phyloP scores from a whole-genome alignment of 139 green algal species.

The Pleodorina starrii region DNA sequence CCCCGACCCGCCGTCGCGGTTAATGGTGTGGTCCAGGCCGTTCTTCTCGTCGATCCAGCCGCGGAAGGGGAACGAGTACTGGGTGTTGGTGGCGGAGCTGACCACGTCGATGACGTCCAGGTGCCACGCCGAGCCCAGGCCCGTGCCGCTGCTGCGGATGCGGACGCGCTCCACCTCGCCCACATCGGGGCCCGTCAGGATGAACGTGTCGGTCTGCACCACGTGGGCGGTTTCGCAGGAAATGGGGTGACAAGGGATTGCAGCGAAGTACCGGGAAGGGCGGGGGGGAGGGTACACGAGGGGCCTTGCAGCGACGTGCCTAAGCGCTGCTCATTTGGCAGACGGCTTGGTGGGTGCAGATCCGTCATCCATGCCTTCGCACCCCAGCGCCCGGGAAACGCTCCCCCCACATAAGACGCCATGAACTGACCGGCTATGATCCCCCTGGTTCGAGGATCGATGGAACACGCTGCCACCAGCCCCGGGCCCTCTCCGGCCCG shows the following conservation, averaged over 20 bases:
- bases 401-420: no score
- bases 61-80: conserved; percentile 55
- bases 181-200: conserved; percentile 51
- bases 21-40: conserved; percentile 63
- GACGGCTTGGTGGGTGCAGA: no score
- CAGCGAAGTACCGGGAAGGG: background rate
- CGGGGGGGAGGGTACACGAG: no score
- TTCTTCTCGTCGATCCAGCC: conserved; percentile 63
- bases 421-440: no score
- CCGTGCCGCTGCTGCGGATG: conserved; percentile 48
- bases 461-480: no score
- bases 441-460: no score
- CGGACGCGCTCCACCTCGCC: conserved; percentile 60
- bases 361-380: no score
- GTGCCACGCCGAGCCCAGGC: conserved; percentile 61
- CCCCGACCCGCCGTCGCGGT: conserved; percentile 47
- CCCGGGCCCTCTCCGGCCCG: no score
- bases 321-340: no score
- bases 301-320: no score
- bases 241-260: background rate
- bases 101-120: conserved; percentile 54
- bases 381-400: no score
- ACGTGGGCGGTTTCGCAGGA: background rate
- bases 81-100: conserved; percentile 51
- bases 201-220: conserved; percentile 53